Evolutionary conservation across 176 grass and related monocot genomes (phyloP).

Genomic region (Ensete glaucum): DNA sequence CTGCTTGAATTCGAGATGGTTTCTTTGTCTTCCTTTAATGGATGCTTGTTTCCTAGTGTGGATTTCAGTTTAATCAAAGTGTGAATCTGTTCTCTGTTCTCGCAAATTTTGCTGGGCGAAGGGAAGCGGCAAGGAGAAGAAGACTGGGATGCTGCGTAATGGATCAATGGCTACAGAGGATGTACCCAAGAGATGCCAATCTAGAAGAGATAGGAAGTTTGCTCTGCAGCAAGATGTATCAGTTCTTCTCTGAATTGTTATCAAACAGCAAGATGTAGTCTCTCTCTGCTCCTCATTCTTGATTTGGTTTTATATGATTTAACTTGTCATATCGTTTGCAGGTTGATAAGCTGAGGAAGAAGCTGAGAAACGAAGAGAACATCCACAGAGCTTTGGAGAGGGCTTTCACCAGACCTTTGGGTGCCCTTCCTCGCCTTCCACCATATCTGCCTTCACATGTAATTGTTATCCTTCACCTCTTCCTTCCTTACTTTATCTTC

Average conservation of each 20-base stretch:
- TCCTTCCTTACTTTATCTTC: background rate
- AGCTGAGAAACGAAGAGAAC: constrained; percentile 95
- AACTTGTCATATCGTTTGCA: constrained; percentile 27
- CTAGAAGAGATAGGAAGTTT: constrained; percentile 70
- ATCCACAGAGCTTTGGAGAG: constrained; percentile 91
- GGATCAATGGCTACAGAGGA: constrained; percentile 7
- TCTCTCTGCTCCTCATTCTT: background rate
- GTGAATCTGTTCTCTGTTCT: constrained; percentile 41
- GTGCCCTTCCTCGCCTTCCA: constrained; percentile 89
- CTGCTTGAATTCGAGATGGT: constrained; percentile 14
- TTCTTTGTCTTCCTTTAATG: background rate
- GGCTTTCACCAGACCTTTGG: constrained; percentile 90
- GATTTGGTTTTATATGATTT: background rate
- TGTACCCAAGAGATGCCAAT: constrained; percentile 41
- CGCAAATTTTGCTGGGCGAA: constrained; percentile 29
- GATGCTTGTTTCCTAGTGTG: background rate
- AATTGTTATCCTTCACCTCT: background rate
- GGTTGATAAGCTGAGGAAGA: constrained; percentile 94
- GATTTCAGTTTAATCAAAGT: background rate
- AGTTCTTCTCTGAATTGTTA: background rate
- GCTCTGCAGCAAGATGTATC: constrained; percentile 88
- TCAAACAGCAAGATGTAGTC: background rate
- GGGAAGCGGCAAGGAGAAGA: constrained; percentile 63
- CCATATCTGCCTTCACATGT: constrained; percentile 90
- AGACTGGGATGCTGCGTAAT: constrained; percentile 34